Conservation (phyloP, 805 yeast species). For the Kregervanrija pseudodelftensis region DNA sequence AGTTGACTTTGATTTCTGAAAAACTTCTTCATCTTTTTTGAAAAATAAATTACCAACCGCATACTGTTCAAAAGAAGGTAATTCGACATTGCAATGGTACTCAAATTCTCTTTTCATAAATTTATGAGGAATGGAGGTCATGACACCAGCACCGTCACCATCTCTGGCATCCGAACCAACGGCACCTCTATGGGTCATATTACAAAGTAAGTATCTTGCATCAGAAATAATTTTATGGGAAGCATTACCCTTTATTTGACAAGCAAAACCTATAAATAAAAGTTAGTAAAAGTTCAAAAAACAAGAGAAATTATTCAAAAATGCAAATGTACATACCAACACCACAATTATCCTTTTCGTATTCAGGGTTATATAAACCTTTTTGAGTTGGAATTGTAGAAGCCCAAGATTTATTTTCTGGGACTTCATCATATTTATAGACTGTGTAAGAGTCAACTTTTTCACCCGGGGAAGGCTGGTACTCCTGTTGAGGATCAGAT, state of each 20-base stretch:
- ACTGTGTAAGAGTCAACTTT: constrained; percentile 30
- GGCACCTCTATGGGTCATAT: constrained; percentile 99
- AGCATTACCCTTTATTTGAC: constrained; percentile 81
- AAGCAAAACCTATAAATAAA: constrained; percentile 54
- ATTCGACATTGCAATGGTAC: constrained; percentile 53
- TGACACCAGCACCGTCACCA: constrained; percentile 98
- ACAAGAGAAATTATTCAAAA: background rate
- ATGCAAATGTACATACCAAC: constrained; percentile 43
- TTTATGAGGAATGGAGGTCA: constrained; percentile 86
- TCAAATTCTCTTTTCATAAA: constrained; percentile 81
- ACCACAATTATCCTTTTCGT: constrained; percentile 97
- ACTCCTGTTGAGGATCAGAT: constrained; percentile 24
- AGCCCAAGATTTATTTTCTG: constrained; percentile 88
- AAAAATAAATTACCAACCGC: constrained; percentile 94
- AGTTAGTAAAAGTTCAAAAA: background rate
- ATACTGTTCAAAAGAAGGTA: constrained; percentile 80
- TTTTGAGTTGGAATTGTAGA: constrained; percentile 75
- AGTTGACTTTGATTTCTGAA: constrained; percentile 62
- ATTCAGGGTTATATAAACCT: constrained; percentile 90
- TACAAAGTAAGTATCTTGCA: constrained; percentile 79
- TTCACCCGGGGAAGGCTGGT: constrained; percentile 14
- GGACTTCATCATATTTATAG: constrained; percentile 65
- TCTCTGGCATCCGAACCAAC: constrained; percentile 92
- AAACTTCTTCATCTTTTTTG: constrained; percentile 73
- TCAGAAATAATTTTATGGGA: constrained; percentile 93